Percentiles rank a stretch among this genome's conserved stretches.
Evolutionary conservation across 768 basidiomycete species (phyloP).

Genomic region (Clathrus columnatus): DNA sequence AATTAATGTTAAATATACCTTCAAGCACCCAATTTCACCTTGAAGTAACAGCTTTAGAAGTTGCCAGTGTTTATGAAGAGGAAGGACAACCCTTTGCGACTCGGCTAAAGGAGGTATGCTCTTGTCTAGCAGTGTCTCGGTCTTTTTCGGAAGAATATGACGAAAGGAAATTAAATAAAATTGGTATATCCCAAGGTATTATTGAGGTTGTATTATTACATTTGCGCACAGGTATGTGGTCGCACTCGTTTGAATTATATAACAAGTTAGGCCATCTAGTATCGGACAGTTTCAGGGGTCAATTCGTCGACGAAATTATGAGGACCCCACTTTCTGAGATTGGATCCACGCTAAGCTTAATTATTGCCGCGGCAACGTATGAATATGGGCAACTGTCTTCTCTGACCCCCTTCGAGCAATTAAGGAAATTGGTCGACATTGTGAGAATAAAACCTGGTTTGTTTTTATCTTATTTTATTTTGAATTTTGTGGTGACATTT

Average conservation of each 20-base stretch:
- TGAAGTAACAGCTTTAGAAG: slow-evolving; percentile 1
- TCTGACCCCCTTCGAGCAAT: slow-evolving; percentile 39
- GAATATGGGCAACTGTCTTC: slow-evolving; percentile 48
- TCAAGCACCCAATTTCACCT: slow-evolving; percentile 6
- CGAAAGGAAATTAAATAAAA: slow-evolving; percentile 21
- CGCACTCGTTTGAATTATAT: background rate
- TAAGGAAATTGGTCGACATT: slow-evolving; percentile 36
- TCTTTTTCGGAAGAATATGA: slow-evolving; percentile 23
- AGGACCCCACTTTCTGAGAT: slow-evolving; percentile 13
- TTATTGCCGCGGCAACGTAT: slow-evolving; percentile 59
- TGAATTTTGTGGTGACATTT: slow-evolving; percentile 16
- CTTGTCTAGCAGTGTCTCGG: background rate
- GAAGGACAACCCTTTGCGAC: slow-evolving; percentile 29
- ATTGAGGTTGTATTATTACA: slow-evolving; percentile 48
- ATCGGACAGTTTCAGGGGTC: background rate
- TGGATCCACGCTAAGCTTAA: slow-evolving; percentile 56
- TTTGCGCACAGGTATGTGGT: slow-evolving; percentile 40
- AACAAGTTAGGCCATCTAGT: background rate
- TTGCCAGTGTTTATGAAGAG: slow-evolving; percentile 26
- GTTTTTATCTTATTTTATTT: slow-evolving; percentile 18
- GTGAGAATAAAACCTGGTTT: slow-evolving; percentile 36
- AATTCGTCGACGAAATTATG: slow-evolving; percentile 3
- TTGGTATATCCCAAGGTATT: slow-evolving; percentile 40
- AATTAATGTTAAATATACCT: slow-evolving; percentile 32
- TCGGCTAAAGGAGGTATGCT: slow-evolving; percentile 44